A percentile compares a stretch with the other conserved stretches of the same genome.
Evolutionary conservation across 2,329 filamentous ascomycete species (phyloP).

Genomic region (Daldinia sp.): DNA sequence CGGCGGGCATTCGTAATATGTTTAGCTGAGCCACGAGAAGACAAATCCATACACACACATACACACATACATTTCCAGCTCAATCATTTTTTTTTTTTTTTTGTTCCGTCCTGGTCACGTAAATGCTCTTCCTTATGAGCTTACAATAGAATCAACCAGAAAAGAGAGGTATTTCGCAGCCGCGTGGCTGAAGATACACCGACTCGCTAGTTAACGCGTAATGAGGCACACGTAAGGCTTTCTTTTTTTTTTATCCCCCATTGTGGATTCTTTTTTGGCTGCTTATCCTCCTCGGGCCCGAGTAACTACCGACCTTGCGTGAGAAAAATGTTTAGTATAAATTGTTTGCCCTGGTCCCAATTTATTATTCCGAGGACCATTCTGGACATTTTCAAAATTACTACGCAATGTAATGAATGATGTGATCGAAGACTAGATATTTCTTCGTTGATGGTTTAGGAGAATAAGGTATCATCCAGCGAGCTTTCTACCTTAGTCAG

Average conservation of each 20-base stretch:
- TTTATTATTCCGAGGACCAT: too few relatives aligned
- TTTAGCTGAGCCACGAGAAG: background rate
- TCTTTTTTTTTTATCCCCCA: background rate
- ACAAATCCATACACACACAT: background rate
- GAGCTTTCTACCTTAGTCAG: background rate
- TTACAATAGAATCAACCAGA: background rate
- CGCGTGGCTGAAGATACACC: background rate
- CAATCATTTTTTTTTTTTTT: too few relatives aligned
- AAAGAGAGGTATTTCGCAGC: background rate
- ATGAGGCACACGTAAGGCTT: background rate
- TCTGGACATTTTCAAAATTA: background rate
- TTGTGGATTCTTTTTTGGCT: background rate
- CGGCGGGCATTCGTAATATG: constrained; percentile 1
- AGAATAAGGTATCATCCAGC: background rate
- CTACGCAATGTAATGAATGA: background rate
- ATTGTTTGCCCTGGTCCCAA: background rate
- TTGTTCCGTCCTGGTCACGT: background rate
- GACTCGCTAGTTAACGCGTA: background rate
- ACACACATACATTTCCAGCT: background rate
- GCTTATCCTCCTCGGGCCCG: background rate
- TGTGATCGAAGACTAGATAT: background rate
- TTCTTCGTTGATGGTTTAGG: background rate
- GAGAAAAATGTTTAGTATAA: background rate
- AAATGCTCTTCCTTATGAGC: background rate
- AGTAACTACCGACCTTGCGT: background rate